phyloP scores from a whole-genome alignment of 306 rosid genomes.

The Psophocarpus tetragonolobus region DNA sequence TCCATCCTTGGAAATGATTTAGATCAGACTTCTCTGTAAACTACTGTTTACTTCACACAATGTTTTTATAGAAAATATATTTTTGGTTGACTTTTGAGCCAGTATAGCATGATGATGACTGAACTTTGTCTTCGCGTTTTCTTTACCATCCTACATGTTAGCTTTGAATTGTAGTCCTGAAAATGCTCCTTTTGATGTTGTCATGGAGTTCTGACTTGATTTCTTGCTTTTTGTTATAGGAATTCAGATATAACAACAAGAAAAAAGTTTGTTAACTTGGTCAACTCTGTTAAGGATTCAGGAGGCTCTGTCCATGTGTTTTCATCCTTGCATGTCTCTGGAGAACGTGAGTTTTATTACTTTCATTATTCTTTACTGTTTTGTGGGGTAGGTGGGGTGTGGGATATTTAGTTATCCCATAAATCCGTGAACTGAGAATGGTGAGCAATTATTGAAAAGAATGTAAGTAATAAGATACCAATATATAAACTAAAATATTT shows the following conservation, averaged over 20 bases:
- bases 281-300: constrained; percentile 74
- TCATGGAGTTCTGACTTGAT: background rate
- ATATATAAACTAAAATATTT: background rate
- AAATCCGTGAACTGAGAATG: constrained; percentile 16
- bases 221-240: constrained; percentile 51
- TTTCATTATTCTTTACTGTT: background rate
- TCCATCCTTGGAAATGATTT: constrained; percentile 12
- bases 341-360: constrained; percentile 79
- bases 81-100: background rate
- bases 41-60: background rate
- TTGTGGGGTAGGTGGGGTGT: background rate
- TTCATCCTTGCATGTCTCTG: constrained; percentile 95
- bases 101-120: background rate
- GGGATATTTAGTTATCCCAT: constrained; percentile 13
- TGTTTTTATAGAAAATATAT: background rate
- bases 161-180: constrained; percentile 26
- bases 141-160: constrained; percentile 24
- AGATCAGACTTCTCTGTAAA: background rate
- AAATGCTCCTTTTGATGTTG: constrained; percentile 12
- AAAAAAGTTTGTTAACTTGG: constrained; percentile 74
- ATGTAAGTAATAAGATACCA: background rate
- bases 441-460: background rate
- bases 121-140: constrained; percentile 10
- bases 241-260: constrained; percentile 66
- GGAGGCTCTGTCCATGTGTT: constrained; percentile 92